A percentile compares a stretch with the other conserved stretches of the same genome.
These are phyloP conservation scores for Candida glucosophila DNA, from an alignment of 1,139 yeast species.

Conservation along the genomic window DNA sequence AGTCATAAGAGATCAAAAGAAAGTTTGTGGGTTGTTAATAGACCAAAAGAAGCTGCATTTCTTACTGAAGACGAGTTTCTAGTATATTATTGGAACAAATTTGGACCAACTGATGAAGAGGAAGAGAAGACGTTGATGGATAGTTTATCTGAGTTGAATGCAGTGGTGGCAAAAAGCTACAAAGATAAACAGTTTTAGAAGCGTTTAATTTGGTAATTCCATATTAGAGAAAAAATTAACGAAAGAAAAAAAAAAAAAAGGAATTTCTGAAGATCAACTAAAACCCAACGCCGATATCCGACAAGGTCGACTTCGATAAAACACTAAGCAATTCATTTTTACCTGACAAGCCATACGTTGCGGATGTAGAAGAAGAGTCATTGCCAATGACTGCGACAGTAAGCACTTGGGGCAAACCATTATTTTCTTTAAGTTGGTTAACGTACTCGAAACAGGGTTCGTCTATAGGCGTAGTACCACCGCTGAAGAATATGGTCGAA, in stretches of 20 bases:
- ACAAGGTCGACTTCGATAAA: slow-evolving; percentile 19
- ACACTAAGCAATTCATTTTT: slow-evolving; percentile 64
- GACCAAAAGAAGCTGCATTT: slow-evolving; percentile 30
- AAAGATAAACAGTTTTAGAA: slow-evolving; percentile 29
- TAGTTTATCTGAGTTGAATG: slow-evolving; percentile 47
- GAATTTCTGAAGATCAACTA: slow-evolving; percentile 4
- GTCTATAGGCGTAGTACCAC: slow-evolving; percentile 62
- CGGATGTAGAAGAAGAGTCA: slow-evolving; percentile 40
- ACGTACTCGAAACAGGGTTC: slow-evolving; percentile 64
- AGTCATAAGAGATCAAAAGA: slow-evolving; percentile 75
- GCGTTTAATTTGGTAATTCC: slow-evolving; percentile 62
- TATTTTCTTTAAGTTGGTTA: slow-evolving; percentile 30
- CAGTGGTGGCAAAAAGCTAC: slow-evolving; percentile 37
- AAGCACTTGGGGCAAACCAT: slow-evolving; percentile 33
- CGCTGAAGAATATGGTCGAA: slow-evolving; percentile 46
- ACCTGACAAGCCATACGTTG: slow-evolving; percentile 66
- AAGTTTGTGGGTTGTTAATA: slow-evolving; percentile 57
- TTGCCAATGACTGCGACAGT: slow-evolving; percentile 51
- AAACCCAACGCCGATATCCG: slow-evolving; percentile 1
- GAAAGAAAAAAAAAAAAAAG: slow-evolving; percentile 23
- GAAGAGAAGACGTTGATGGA: slow-evolving; percentile 36
- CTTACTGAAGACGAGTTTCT: slow-evolving; percentile 52
- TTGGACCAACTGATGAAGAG: slow-evolving; percentile 34
- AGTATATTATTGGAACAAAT: slow-evolving; percentile 46
- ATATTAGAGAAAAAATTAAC: slow-evolving; percentile 61